A percentile compares a stretch with the other conserved stretches of the same genome.
Conservation (phyloP, 768 basidiomycete genomes). For the Pleurotus cornucopiae region DNA sequence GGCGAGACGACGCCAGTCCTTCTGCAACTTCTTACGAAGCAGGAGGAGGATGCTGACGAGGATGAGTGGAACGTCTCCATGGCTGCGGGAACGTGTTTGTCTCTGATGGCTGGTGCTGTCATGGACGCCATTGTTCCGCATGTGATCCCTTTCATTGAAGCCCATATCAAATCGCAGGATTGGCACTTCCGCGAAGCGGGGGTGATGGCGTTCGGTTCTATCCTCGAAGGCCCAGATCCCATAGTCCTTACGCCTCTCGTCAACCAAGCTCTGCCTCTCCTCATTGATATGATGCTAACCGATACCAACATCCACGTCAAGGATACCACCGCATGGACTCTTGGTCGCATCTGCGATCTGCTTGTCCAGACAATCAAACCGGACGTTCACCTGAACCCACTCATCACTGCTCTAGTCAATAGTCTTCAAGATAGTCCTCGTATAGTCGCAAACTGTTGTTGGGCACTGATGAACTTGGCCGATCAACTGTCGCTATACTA, state of each 20-base stretch:
- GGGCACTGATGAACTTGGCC: constrained; percentile 93
- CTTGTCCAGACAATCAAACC: constrained; percentile 84
- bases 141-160: constrained; percentile 97
- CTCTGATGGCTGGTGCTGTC: constrained; percentile 85
- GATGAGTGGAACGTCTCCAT: constrained; percentile 99
- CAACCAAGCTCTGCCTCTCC: constrained; percentile 86
- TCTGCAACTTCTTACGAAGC: constrained; percentile 80
- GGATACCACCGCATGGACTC: constrained; percentile 97
- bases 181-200: constrained; percentile 98
- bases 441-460: constrained; percentile 91
- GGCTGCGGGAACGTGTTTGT: constrained; percentile 91
- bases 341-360: constrained; percentile 91
- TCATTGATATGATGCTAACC: constrained; percentile 88
- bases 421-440: constrained; percentile 79
- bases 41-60: constrained; percentile 96
- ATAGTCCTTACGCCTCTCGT: constrained; percentile 84
- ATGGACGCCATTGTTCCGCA: constrained; percentile 86
- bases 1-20: constrained; percentile 95
- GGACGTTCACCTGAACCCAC: constrained; percentile 79
- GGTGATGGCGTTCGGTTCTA: constrained; percentile 97
- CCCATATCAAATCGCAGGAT: constrained; percentile 85
- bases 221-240: constrained; percentile 94
- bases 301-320: constrained; percentile 85
- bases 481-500: constrained; percentile 75
- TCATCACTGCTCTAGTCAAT: constrained; percentile 78